Conservation (phyloP, 1,284 basidiomycete species). For the Amylostereum areolatum region DNA sequence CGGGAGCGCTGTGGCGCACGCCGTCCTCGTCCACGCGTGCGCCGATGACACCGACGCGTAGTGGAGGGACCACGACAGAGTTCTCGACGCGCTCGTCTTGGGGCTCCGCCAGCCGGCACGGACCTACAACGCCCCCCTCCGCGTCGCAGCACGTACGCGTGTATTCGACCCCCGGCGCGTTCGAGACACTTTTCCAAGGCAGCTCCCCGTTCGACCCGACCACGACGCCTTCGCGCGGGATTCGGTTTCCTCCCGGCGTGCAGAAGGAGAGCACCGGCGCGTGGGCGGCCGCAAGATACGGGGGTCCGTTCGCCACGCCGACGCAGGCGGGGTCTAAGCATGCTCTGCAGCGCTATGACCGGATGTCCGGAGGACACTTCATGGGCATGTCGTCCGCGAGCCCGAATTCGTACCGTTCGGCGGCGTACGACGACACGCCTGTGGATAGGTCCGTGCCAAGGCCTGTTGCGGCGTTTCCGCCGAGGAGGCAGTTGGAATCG, state of each 20-base stretch:
- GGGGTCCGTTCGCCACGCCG: conserved; percentile 1
- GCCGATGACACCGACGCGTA: conserved; percentile 41
- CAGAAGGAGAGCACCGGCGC: neutral
- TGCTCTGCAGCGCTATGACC: neutral
- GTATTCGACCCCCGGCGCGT: conserved; percentile 37
- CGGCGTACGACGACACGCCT: conserved; percentile 25
- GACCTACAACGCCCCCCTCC: conserved; percentile 46
- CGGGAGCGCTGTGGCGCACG: conserved; percentile 29
- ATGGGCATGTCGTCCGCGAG: conserved; percentile 10
- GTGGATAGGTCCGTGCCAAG: conserved; percentile 20
- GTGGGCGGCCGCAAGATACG: neutral
- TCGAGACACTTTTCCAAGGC: conserved; percentile 42
- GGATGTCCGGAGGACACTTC: conserved; percentile 6
- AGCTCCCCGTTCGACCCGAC: conserved; percentile 7
- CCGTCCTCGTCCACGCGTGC: conserved; percentile 19
- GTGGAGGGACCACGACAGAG: conserved; percentile 22
- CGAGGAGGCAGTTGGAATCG: conserved; percentile 17
- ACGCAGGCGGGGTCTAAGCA: neutral
- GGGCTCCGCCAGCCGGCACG: conserved; percentile 34
- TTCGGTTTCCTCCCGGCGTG: no score
- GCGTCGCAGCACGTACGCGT: conserved; percentile 36
- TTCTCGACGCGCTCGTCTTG: conserved; percentile 41
- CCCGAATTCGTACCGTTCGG: conserved; percentile 15
- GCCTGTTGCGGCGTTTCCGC: conserved; percentile 10
- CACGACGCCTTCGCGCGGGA: conserved; percentile 3